Evolutionary conservation across 2,329 filamentous ascomycete species (phyloP).

Genomic region (Epichloe glyceriae): DNA sequence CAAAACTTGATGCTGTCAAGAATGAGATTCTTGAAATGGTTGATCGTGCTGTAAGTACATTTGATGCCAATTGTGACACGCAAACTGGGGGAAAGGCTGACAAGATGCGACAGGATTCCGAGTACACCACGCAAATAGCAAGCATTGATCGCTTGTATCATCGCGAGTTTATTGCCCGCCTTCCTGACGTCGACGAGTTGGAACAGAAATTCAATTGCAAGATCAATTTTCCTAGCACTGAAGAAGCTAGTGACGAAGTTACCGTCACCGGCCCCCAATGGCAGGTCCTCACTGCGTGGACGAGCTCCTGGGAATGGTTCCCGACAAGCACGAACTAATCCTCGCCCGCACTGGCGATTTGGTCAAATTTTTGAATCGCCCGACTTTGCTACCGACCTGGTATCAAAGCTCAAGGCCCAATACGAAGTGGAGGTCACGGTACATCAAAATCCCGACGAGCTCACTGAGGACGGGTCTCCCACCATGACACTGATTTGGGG

Average conservation of each 20-base stretch:
- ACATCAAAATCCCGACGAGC: constrained; percentile 47
- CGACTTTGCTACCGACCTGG: constrained; percentile 68
- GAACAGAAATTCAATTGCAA: constrained; percentile 99
- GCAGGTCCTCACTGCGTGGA: constrained; percentile 94
- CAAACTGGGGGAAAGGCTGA: not conserved
- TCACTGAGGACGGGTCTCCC: constrained; percentile 42
- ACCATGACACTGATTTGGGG: constrained; percentile 57
- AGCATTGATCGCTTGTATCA: constrained; percentile 92
- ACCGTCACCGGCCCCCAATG: constrained; percentile 94
- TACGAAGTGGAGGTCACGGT: constrained; percentile 83
- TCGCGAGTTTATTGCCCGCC: constrained; percentile 78
- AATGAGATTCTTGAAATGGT: constrained; percentile 99
- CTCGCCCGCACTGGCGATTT: constrained; percentile 65
- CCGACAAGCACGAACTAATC: constrained; percentile 85
- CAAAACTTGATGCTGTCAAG: constrained; percentile 93
- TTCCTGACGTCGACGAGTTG: constrained; percentile 80
- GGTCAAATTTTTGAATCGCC: constrained; percentile 70
- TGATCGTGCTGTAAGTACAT: constrained; percentile 62
- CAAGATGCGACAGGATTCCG: constrained; percentile 56
- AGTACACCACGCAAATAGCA: constrained; percentile 89
- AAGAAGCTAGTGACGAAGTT: constrained; percentile 91
- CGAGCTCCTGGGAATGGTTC: constrained; percentile 94
- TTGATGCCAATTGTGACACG: not conserved
- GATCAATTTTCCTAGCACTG: constrained; percentile 94
- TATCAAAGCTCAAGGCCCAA: constrained; percentile 75